Conservation (phyloP, 1,139 yeast species). For the Diutina neorugosa region DNA sequence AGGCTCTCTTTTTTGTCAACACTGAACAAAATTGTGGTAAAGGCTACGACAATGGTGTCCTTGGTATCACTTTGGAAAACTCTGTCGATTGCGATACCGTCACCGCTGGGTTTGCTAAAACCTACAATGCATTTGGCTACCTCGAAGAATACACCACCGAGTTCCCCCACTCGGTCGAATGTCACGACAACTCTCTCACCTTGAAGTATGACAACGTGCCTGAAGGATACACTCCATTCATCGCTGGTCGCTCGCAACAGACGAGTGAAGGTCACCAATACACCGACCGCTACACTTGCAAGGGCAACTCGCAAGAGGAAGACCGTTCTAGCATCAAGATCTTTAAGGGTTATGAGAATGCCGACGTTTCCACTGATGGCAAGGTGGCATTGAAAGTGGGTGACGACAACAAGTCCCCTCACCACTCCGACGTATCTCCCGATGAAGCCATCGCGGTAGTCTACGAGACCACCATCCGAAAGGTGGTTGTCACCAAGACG, state of each 20-base stretch:
- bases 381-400: background rate
- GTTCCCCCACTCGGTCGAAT: conserved; percentile 3
- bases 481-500: background rate
- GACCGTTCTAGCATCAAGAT: background rate
- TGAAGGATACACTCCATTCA: background rate
- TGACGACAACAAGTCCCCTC: background rate
- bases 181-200: background rate
- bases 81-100: background rate
- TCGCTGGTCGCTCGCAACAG: conserved; percentile 6
- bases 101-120: background rate
- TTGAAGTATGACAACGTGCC: background rate
- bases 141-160: background rate
- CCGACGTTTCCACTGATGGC: background rate
- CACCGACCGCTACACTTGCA: background rate
- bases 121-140: background rate
- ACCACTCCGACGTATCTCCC: background rate
- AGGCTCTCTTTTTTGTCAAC: conserved; percentile 9
- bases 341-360: background rate
- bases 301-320: background rate
- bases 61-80: conserved; percentile 3
- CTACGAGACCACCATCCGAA: background rate
- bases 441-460: background rate
- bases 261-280: conserved; percentile 7
- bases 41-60: background rate
- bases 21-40: background rate